Base-by-base conservation (phyloP, 2,329 filamentous ascomycete species). In the Penicillium oxalicum region DNA sequence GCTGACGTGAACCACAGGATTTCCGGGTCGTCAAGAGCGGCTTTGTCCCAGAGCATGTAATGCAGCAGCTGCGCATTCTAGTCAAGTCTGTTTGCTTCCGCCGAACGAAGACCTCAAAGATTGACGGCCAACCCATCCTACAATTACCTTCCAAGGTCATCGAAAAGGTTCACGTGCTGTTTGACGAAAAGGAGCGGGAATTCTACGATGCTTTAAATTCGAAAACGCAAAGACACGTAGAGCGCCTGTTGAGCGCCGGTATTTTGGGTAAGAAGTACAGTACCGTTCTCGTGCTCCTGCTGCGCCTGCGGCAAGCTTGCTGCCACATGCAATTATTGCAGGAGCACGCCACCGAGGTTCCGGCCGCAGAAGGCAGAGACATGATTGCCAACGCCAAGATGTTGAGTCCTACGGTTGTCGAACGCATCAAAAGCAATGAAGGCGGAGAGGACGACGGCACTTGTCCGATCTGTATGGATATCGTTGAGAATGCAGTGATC, bases 381-480 rank as follows among this genome's bases (percentile, higher is more conserved):
- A 78, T 88, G 63, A 61, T 81, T 11, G 74, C 76, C 2, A 75
- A 88, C 18, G 87, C 88, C 1, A 78, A 79, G 58, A 64, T 73
- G 18, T 72, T 95, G 9, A 66, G 74, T 5, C 57, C 67, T 0
- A 73, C 80, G 2, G 86, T 88, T 9, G 75, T 94, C 13, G 62
- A 73, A n/a, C 81, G 88, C 5, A 77, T 93, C 62, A 86, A 74
- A 54, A 70, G 73, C 9, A 69, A 73, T 5, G 75, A 82, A 28
- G 42, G 33, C 1, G 78, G 75, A 2, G 88, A 91, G 43, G 85
- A 91, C 63, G 48, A 50, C 35, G 53, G 51, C 3, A 51, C 53
- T 4, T 95, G 90, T 61, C 87, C 87, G 0, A 83, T 93, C 18
- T 95, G 90, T 65, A 84, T 87, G 50, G 90, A 95, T 60, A 82